Percentiles rank a stretch among this genome's conserved stretches.
Conservation (phyloP, 768 basidiomycete genomes). For the Mycena olivaceomarginata region DNA sequence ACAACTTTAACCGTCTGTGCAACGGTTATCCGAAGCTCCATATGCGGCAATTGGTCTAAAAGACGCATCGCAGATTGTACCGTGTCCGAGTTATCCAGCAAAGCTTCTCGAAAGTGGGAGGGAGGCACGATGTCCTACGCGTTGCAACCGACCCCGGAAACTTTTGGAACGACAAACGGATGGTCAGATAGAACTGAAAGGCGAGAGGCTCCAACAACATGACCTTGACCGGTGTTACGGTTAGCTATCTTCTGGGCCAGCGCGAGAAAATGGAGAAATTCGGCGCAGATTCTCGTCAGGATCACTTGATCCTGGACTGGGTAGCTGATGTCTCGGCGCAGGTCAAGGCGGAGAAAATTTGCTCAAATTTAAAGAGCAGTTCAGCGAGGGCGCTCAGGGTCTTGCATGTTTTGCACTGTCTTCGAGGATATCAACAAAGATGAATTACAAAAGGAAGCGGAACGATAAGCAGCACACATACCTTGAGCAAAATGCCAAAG, state of each 20-base stretch:
- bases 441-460: neutral
- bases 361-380: neutral
- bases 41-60: neutral
- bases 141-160: neutral
- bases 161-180: neutral
- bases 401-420: neutral
- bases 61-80: neutral
- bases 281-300: neutral
- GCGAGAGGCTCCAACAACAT: neutral
- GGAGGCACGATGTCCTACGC: neutral
- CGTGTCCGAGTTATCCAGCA: neutral
- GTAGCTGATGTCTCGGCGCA: neutral
- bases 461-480: neutral
- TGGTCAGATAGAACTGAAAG: neutral
- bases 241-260: neutral
- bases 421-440: neutral
- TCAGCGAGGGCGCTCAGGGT: neutral
- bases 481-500: neutral
- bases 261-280: neutral
- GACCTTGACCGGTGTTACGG: neutral
- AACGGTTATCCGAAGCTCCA: neutral
- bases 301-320: neutral
- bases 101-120: neutral
- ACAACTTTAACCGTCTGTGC: neutral
- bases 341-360: neutral